Percentiles rank a stretch among this genome's conserved stretches.
Evolutionary conservation across 805 yeast genomes (phyloP).

Genomic region (Starmerella potacharoeniae): DNA sequence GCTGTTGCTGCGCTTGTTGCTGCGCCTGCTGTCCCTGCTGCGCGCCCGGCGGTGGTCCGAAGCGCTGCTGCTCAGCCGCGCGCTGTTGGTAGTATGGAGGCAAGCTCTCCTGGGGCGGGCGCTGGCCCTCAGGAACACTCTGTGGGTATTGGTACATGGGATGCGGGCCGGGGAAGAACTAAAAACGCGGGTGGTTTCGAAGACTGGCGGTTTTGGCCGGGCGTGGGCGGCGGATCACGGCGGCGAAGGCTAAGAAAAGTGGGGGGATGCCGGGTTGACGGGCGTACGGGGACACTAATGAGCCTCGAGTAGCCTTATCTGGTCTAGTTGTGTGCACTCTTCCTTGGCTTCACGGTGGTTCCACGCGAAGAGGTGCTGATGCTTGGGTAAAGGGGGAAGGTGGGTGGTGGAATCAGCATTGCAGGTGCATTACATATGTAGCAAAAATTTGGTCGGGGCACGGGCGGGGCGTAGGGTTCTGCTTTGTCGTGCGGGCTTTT

Average conservation of each 20-base stretch:
- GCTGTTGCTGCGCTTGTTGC: conserved; percentile 6
- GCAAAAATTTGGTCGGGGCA: conserved; percentile 14
- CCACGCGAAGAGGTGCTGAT: not conserved
- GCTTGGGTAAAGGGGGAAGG: conserved; percentile 4
- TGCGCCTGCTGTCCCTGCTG: conserved; percentile 2
- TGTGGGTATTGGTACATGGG: conserved; percentile 3
- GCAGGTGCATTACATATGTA: conserved; percentile 23
- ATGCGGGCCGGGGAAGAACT: not conserved
- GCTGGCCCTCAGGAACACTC: conserved; percentile 6
- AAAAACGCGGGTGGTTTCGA: too few species aligned
- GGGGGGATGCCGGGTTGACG: too few species aligned
- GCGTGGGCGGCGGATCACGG: too few species aligned
- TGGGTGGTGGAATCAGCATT: conserved; percentile 8
- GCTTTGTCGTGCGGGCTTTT: conserved; percentile 1
- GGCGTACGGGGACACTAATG: not conserved
- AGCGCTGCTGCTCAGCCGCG: conserved; percentile 3
- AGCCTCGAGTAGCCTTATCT: not conserved
- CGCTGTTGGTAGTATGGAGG: conserved; percentile 8
- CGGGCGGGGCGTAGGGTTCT: conserved; percentile 10
- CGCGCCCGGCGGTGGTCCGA: conserved; percentile 8
- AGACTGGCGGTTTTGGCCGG: too few species aligned
- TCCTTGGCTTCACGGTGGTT: not conserved
- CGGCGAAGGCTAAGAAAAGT: too few species aligned
- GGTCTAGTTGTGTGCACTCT: not conserved
- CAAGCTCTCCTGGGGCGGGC: conserved; percentile 3